A percentile compares a stretch with the other conserved stretches of the same genome.
Evolutionary conservation across 2,329 filamentous ascomycete species (phyloP).

Genomic region (Colletotrichum simmondsii): DNA sequence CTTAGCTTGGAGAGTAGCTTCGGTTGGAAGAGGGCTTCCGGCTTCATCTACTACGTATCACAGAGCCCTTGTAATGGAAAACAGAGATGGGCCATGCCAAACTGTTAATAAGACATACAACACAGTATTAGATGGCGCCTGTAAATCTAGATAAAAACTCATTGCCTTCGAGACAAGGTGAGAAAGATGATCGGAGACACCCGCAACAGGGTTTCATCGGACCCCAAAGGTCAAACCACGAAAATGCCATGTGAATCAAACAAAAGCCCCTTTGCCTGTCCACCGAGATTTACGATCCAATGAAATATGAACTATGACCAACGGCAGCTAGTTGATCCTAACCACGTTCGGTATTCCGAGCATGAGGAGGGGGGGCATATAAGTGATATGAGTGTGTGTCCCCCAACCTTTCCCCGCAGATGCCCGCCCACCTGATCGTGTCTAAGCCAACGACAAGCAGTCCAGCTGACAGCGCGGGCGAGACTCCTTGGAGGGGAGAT

Average conservation of each 20-base stretch:
- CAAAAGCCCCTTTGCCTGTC: neutral
- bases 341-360: neutral
- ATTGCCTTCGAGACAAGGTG: neutral
- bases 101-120: neutral
- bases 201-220: neutral
- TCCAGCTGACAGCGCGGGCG: slow-evolving; percentile 1
- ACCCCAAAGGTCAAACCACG: neutral
- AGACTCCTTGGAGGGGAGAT: neutral
- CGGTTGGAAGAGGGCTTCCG: no score
- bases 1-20: no score
- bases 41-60: no score
- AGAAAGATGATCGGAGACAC: neutral
- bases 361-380: neutral
- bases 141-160: no score
- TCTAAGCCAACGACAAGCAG: neutral
- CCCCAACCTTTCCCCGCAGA: slow-evolving; percentile 7
- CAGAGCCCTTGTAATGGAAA: neutral
- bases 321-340: neutral
- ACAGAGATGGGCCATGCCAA: neutral
- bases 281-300: neutral
- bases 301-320: neutral
- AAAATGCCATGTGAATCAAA: neutral
- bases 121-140: no score
- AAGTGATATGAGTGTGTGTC: neutral
- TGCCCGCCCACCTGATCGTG: neutral